These are phyloP conservation scores for Aristolochia contorta DNA, from an alignment of 164 flowering plant genomes.

Conservation along the genomic window DNA sequence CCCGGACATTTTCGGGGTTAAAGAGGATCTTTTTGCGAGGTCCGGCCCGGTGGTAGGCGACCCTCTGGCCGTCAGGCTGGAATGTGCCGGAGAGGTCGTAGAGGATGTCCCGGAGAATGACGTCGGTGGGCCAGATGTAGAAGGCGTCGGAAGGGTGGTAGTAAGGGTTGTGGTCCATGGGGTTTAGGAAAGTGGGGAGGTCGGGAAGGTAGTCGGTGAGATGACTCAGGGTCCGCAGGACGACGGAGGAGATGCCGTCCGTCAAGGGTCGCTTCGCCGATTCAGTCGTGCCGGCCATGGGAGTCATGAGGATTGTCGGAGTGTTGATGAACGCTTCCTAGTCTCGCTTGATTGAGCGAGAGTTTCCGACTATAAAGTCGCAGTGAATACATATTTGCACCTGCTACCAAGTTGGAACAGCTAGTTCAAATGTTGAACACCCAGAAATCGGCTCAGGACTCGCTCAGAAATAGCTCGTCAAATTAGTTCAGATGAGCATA, in stretches of 20 bases:
- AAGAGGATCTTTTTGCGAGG: conserved; percentile 51
- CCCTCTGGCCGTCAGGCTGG: background rate
- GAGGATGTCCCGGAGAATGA: conserved; percentile 15
- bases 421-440: too few species aligned
- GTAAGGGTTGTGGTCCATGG: conserved; percentile 37
- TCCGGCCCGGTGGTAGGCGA: conserved; percentile 67
- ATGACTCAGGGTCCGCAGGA: conserved; percentile 35
- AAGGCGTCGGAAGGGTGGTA: conserved; percentile 36
- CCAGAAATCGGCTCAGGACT: too few species aligned
- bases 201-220: conserved; percentile 36
- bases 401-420: too few species aligned
- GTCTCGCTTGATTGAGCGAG: too few species aligned
- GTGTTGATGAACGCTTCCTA: too few species aligned
- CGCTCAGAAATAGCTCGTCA: too few species aligned
- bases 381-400: too few species aligned
- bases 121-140: conserved; percentile 21
- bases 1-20: conserved; percentile 29
- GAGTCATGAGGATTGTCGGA: too few species aligned
- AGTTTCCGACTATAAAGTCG: too few species aligned
- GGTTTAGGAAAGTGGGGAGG: conserved; percentile 37
- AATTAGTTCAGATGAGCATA: too few species aligned
- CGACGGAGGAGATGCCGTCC: conserved; percentile 8
- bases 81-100: conserved; percentile 14
- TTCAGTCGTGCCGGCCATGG: conserved; percentile 1
- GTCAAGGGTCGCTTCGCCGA: conserved; percentile 3